phyloP scores from a whole-genome alignment of 495 filamentous ascomycete species.

The Podospora bellae-mahoneyi region DNA sequence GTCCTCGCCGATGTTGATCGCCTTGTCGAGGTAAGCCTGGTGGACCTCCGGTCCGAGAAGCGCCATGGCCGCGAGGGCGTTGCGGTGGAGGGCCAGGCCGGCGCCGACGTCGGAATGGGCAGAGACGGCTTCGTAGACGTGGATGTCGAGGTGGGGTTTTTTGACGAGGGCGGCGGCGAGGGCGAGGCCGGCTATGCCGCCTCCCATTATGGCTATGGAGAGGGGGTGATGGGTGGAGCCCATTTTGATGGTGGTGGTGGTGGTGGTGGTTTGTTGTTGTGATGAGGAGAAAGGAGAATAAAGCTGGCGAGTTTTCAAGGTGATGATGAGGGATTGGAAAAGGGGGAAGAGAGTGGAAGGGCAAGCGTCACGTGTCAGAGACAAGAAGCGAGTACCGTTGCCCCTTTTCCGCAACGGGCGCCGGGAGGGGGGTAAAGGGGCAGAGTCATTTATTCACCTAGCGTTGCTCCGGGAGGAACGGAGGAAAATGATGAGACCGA shows the following conservation, averaged over 20 bases:
- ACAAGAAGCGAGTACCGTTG: not conserved
- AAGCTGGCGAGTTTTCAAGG: not conserved
- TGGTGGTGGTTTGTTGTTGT: not conserved
- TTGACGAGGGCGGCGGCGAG: conserved; percentile 36
- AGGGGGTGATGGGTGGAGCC: conserved; percentile 15
- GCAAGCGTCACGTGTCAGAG: not conserved
- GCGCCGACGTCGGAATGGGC: conserved; percentile 37
- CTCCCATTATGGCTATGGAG: conserved; percentile 37
- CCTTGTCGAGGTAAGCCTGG: conserved; percentile 37
- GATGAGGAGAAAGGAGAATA: too few relatives aligned
- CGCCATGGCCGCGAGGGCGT: conserved; percentile 38
- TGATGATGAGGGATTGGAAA: not conserved
- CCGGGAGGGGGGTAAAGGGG: not conserved
- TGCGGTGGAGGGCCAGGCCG: conserved; percentile 39
- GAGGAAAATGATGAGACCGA: not conserved
- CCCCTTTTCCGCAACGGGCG: not conserved
- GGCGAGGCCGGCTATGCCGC: conserved; percentile 37
- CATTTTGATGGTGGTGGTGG: not conserved
- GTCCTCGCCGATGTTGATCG: conserved; percentile 30
- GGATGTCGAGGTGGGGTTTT: conserved; percentile 30
- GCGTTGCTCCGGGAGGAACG: not conserved
- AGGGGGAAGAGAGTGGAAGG: not conserved
- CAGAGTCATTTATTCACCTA: not conserved
- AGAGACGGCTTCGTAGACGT: conserved; percentile 34
- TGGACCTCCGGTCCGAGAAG: conserved; percentile 34